Evolutionary conservation across 1,284 basidiomycete genomes (phyloP).

Genomic region (Uromyces viciae-fabae): DNA sequence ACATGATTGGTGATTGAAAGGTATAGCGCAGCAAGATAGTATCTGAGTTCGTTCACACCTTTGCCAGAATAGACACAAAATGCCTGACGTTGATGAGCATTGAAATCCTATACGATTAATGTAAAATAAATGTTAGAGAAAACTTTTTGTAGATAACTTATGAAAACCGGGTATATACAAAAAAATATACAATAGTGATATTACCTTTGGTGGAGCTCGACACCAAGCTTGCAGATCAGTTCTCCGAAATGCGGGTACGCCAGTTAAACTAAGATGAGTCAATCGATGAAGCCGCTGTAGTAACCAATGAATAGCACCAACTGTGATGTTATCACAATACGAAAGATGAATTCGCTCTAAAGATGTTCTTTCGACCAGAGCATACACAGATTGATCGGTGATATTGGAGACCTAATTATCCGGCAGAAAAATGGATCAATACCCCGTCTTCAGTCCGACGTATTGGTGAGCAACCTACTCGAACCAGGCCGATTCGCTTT

Average conservation of each 20-base stretch:
- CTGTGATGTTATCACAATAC: constrained; percentile 92
- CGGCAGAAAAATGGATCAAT: background rate
- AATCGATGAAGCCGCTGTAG: constrained; percentile 80
- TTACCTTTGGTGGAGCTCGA: constrained; percentile 75
- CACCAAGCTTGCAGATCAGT: constrained; percentile 85
- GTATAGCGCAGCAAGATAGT: constrained; percentile 61
- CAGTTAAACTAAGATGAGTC: constrained; percentile 91
- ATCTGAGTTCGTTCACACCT: constrained; percentile 77
- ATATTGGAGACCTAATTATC: constrained; percentile 70
- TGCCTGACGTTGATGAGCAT: constrained; percentile 77
- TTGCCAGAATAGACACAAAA: constrained; percentile 97
- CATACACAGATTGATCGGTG: constrained; percentile 86
- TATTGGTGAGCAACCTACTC: constrained; percentile 60
- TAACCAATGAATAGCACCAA: constrained; percentile 84
- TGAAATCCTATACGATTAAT: constrained; percentile 70
- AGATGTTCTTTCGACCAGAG: constrained; percentile 67
- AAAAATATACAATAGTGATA: background rate
- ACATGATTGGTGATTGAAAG: constrained; percentile 17
- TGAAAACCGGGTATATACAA: background rate
- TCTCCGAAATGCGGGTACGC: constrained; percentile 84
- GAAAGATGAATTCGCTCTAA: constrained; percentile 94
- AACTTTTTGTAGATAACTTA: background rate
- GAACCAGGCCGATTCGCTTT: constrained; percentile 88
- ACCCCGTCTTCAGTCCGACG: background rate
- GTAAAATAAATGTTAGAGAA: background rate